These are phyloP conservation scores for Trichoderma sp. DNA, from an alignment of 2,329 filamentous ascomycete species.

Conservation along the genomic window DNA sequence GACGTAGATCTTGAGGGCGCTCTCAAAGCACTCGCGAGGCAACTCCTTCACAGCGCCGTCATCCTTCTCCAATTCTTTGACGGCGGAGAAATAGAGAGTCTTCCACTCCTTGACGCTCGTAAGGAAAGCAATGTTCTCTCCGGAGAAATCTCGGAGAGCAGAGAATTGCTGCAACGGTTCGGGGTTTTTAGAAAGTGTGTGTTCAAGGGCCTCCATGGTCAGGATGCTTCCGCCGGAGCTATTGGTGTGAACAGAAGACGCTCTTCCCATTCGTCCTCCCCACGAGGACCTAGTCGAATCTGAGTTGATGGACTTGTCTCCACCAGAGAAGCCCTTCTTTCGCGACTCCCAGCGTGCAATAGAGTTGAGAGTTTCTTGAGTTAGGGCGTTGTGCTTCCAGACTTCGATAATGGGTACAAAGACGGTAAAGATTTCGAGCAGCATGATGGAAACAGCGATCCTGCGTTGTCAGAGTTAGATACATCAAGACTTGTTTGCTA, in stretches of 20 bases:
- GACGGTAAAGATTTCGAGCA: constrained; percentile 62
- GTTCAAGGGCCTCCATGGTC: constrained; percentile 59
- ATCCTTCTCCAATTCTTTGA: constrained; percentile 26
- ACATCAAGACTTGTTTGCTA: neutral
- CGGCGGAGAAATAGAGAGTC: constrained; percentile 27
- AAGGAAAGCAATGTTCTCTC: constrained; percentile 66
- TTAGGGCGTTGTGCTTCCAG: constrained; percentile 42
- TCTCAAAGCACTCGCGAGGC: constrained; percentile 52
- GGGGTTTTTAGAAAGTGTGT: constrained; percentile 54
- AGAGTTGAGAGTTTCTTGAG: constrained; percentile 47
- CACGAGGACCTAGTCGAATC: constrained; percentile 38
- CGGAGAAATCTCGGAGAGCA: constrained; percentile 61
- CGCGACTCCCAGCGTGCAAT: constrained; percentile 49
- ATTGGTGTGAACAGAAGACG: constrained; percentile 33
- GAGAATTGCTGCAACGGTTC: constrained; percentile 59
- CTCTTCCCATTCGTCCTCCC: constrained; percentile 35
- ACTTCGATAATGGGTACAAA: constrained; percentile 62
- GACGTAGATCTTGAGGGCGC: constrained; percentile 59
- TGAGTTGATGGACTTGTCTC: constrained; percentile 34
- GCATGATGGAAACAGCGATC: constrained; percentile 58
- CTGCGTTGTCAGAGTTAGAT: constrained; percentile 26
- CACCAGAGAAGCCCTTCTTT: constrained; percentile 33
- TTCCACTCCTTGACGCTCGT: constrained; percentile 50
- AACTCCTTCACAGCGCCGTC: constrained; percentile 30
- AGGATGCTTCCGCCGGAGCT: constrained; percentile 44